Evolutionary conservation across 139 green algal species (phyloP).

Genomic region (Marvania coccoides): DNA sequence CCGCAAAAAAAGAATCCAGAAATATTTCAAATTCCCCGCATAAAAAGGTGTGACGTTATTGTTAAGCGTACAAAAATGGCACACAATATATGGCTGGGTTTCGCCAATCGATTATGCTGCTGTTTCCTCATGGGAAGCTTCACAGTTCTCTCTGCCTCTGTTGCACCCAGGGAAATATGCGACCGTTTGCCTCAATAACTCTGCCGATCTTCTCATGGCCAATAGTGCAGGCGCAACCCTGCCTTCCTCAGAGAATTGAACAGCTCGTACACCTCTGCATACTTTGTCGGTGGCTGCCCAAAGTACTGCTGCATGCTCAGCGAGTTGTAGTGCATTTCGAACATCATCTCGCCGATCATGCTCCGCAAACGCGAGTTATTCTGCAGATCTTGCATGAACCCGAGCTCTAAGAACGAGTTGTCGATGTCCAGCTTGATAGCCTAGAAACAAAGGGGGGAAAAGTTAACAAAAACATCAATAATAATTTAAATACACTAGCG

Average conservation of each 20-base stretch:
- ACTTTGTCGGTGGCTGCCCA: not conserved
- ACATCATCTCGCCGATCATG: slow-evolving; percentile 10
- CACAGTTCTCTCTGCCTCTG: too few species aligned
- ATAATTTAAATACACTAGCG: not conserved
- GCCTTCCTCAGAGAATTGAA: not conserved
- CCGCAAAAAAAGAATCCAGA: too few species aligned
- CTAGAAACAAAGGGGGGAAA: not conserved
- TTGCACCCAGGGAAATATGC: too few species aligned
- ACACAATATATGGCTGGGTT: too few species aligned
- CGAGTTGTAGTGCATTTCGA: slow-evolving; percentile 5
- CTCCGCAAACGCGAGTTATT: not conserved
- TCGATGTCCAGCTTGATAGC: slow-evolving; percentile 5
- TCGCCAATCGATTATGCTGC: too few species aligned
- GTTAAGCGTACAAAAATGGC: too few species aligned
- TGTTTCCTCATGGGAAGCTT: too few species aligned
- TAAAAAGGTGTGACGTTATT: too few species aligned
- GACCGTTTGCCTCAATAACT: too few species aligned
- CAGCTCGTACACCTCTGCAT: not conserved
- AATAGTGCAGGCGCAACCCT: slow-evolving; percentile 7
- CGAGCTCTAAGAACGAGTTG: not conserved
- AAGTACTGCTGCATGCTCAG: not conserved
- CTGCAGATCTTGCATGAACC: not conserved
- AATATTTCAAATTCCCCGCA: too few species aligned
- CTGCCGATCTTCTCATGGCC: too few species aligned
- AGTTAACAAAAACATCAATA: not conserved